A percentile compares a stretch with the other conserved stretches of the same genome.
Conservation (phyloP, 768 basidiomycete species). For the Amanita brunnescens region DNA sequence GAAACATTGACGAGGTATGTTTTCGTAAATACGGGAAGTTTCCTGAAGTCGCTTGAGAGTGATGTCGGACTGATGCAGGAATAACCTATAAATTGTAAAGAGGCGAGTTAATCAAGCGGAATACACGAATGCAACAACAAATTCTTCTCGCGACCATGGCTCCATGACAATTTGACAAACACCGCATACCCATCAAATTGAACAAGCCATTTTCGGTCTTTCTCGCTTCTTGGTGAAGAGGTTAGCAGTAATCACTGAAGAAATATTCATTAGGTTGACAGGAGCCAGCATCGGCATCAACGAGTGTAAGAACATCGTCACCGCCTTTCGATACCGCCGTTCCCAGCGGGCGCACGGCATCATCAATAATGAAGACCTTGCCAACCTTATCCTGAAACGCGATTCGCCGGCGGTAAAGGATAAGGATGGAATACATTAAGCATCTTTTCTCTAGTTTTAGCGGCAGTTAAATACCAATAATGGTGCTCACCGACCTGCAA, state of each 20-base stretch:
- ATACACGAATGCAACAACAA: neutral
- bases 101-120: constrained; percentile 5
- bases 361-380: neutral
- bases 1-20: constrained; percentile 9
- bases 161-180: no score
- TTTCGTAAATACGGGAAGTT: constrained; percentile 1
- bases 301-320: constrained; percentile 3
- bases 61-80: no score
- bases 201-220: constrained; percentile 8
- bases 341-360: no score
- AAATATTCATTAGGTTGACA: no score
- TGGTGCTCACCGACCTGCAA: no score
- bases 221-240: no score
- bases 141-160: no score
- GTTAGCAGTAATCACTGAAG: neutral
- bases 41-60: no score
- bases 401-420: neutral
- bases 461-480: no score
- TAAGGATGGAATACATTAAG: no score
- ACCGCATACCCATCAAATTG: neutral
- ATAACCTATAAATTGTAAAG: no score
- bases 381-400: neutral
- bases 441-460: no score
- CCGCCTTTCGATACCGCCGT: neutral
- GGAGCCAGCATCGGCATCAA: neutral